Percentiles rank a stretch among this genome's conserved stretches.
Evolutionary conservation across 108 stramenopile species (phyloP).

Genomic region (Cyclotella baltica): DNA sequence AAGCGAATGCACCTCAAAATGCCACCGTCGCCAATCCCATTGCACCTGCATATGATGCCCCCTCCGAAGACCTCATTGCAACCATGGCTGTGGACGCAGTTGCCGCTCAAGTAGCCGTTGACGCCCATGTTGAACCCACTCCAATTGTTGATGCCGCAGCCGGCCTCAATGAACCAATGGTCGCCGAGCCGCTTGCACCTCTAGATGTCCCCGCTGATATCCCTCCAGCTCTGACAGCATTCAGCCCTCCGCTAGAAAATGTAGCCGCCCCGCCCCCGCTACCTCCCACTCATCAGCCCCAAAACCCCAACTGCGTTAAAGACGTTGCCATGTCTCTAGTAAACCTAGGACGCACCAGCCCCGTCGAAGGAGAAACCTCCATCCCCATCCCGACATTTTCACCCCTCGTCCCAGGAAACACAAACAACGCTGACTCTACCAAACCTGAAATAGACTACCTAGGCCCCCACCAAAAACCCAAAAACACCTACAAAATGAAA

Average conservation of each 20-base stretch:
- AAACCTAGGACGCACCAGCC: background rate
- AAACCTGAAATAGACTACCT: background rate
- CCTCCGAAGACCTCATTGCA: too few relatives aligned
- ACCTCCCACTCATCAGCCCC: background rate
- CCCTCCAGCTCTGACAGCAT: too few relatives aligned
- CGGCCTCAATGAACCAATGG: background rate
- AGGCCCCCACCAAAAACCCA: background rate
- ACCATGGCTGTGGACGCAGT: too few relatives aligned
- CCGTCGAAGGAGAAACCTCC: background rate
- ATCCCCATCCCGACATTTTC: background rate
- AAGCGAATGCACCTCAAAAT: too few relatives aligned
- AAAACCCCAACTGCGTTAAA: background rate
- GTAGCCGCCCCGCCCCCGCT: background rate
- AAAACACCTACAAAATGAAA: background rate
- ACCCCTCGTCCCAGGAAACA: background rate
- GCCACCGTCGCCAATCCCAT: too few relatives aligned
- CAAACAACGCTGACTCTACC: background rate
- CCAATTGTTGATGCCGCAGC: too few relatives aligned
- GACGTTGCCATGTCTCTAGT: background rate
- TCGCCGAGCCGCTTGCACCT: constrained; percentile 1
- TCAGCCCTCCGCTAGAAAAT: too few relatives aligned
- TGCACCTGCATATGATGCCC: too few relatives aligned
- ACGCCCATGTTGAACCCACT: too few relatives aligned
- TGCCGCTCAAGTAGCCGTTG: too few relatives aligned
- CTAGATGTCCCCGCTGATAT: background rate